phyloP scores from a whole-genome alignment of 805 yeast species.

The Candida boidinii region DNA sequence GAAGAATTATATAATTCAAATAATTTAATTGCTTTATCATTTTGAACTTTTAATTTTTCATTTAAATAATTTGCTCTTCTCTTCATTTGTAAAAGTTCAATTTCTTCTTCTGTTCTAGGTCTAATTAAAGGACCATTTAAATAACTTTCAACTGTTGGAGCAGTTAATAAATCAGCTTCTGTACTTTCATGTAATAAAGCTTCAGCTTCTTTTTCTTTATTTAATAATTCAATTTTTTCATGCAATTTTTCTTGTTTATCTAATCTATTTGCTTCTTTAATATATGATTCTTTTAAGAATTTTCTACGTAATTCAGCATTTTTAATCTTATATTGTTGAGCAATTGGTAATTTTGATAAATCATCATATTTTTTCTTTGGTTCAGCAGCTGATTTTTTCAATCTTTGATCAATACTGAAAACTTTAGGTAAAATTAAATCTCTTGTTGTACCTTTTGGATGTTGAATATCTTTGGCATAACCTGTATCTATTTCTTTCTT shows the following conservation, averaged over 20 bases:
- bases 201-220: constrained; percentile 16
- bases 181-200: constrained; percentile 33
- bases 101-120: constrained; percentile 65
- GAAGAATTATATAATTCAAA: constrained; percentile 68
- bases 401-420: constrained; percentile 51
- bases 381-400: constrained; percentile 41
- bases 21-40: constrained; percentile 45
- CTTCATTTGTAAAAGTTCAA: constrained; percentile 44
- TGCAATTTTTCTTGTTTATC: constrained; percentile 19
- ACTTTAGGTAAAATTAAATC: constrained; percentile 43
- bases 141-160: constrained; percentile 70
- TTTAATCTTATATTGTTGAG: constrained; percentile 37
- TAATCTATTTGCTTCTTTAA: constrained; percentile 28
- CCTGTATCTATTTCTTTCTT: constrained; percentile 47
- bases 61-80: constrained; percentile 59
- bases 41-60: constrained; percentile 42
- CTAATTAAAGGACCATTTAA: constrained; percentile 65
- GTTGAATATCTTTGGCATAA: constrained; percentile 62
- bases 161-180: constrained; percentile 53
- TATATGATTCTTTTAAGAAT: constrained; percentile 55
- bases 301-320: constrained; percentile 63
- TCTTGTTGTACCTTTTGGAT: constrained; percentile 57
- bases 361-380: constrained; percentile 26
- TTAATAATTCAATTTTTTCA: constrained; percentile 17
- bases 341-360: constrained; percentile 24